phyloP scores from a whole-genome alignment of 2,329 filamentous ascomycete genomes.

The Metarhizium robertsii region DNA sequence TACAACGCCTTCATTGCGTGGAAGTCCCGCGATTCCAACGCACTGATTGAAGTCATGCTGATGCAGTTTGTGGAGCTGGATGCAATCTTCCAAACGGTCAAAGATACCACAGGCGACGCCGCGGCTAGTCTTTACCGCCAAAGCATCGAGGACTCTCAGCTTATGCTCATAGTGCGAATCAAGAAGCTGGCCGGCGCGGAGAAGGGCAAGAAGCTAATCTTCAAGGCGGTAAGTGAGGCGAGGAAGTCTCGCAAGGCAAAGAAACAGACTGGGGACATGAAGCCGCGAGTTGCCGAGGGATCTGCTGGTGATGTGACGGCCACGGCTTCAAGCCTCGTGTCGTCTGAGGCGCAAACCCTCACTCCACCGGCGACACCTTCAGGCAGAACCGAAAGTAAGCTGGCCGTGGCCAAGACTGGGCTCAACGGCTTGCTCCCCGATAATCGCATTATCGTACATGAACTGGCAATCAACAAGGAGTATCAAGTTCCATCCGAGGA shows the following conservation, averaged over 20 bases:
- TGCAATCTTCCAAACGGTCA: conserved; percentile 74
- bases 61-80: conserved; percentile 78
- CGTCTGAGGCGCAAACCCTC: conserved; percentile 37
- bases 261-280: conserved; percentile 60
- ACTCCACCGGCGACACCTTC: conserved; percentile 45
- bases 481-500: conserved; percentile 60
- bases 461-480: conserved; percentile 70
- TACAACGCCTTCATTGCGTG: conserved; percentile 73
- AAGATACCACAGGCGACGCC: conserved; percentile 63
- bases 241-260: conserved; percentile 55
- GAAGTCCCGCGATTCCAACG: conserved; percentile 72
- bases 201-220: conserved; percentile 61
- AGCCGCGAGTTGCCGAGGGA: conserved; percentile 54
- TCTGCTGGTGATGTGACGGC: conserved; percentile 25
- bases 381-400: conserved; percentile 28
- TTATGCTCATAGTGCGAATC: conserved; percentile 70
- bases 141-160: conserved; percentile 72
- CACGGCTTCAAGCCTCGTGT: conserved; percentile 26
- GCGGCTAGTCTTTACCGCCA: conserved; percentile 69
- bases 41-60: conserved; percentile 76
- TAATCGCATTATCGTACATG: conserved; percentile 68
- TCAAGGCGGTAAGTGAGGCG: conserved; percentile 64
- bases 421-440: conserved; percentile 53
- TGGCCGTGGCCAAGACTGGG: conserved; percentile 26
- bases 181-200: conserved; percentile 67